A percentile compares a stretch with the other conserved stretches of the same genome.
phyloP scores from a whole-genome alignment of 208 protist species.

The Herpetomonas muscarum region DNA sequence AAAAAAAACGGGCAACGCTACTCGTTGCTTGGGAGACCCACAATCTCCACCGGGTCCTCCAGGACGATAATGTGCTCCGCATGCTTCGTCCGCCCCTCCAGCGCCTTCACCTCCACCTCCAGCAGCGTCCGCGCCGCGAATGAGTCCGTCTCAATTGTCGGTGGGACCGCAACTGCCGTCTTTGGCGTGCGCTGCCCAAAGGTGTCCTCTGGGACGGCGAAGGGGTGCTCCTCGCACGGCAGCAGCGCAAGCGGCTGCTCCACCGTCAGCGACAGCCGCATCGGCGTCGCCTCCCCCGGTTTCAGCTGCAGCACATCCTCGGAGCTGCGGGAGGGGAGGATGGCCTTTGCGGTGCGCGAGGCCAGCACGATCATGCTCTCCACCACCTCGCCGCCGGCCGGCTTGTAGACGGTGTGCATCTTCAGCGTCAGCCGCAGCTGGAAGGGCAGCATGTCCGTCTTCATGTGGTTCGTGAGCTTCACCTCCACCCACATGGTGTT shows the following conservation, averaged over 20 bases:
- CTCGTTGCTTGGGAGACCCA: neutral
- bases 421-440: neutral
- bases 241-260: neutral
- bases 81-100: neutral
- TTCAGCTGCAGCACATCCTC: neutral
- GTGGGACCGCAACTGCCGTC: neutral
- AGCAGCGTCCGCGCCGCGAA: neutral
- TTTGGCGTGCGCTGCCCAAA: neutral
- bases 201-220: neutral
- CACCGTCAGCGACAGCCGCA: neutral
- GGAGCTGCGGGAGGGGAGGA: neutral
- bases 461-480: neutral
- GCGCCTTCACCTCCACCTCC: neutral
- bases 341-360: too few species aligned
- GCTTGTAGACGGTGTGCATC: neutral
- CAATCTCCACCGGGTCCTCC: slow-evolving; percentile 3
- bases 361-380: too few species aligned
- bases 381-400: neutral
- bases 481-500: slow-evolving; percentile 1
- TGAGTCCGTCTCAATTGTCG: neutral
- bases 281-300: neutral
- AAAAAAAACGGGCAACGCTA: neutral
- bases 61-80: neutral
- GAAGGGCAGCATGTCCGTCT: neutral
- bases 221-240: neutral